These are phyloP conservation scores for Crithidia brevicula DNA, from an alignment of 208 protist genomes.

Conservation along the genomic window DNA sequence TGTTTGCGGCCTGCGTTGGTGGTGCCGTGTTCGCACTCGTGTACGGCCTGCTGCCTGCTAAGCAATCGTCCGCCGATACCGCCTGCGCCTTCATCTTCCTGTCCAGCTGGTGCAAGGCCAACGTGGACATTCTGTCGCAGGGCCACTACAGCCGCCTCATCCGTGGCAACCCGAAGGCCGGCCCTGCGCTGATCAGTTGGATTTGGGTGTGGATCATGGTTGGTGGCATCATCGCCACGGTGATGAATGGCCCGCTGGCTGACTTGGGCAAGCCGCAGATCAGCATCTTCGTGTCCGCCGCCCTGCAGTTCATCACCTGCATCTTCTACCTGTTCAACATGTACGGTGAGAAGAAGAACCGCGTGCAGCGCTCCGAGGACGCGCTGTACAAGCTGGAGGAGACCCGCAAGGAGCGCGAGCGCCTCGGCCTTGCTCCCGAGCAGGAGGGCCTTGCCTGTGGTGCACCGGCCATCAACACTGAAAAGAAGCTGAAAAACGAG, in stretches of 20 bases:
- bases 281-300: constrained; percentile 53
- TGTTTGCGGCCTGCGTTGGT: constrained; percentile 49
- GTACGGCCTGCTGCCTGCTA: constrained; percentile 52
- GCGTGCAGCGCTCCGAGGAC: constrained; percentile 51
- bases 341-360: constrained; percentile 65
- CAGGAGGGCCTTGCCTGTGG: not conserved
- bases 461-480: not conserved
- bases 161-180: constrained; percentile 37
- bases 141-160: constrained; percentile 81
- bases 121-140: constrained; percentile 79
- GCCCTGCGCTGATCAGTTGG: constrained; percentile 66
- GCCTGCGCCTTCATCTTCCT: constrained; percentile 63
- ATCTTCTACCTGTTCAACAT: constrained; percentile 64
- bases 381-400: constrained; percentile 31
- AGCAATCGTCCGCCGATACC: constrained; percentile 34
- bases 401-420: constrained; percentile 33
- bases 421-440: constrained; percentile 12
- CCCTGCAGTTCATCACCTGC: constrained; percentile 49
- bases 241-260: constrained; percentile 51
- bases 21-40: constrained; percentile 43
- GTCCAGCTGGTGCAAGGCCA: constrained; percentile 53
- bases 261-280: constrained; percentile 43
- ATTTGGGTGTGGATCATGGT: constrained; percentile 68
- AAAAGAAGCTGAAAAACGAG: constrained; percentile 8
- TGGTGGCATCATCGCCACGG: constrained; percentile 43